A percentile compares a stretch with the other conserved stretches of the same genome.
Conservation (phyloP, 495 filamentous ascomycete species). For the Cercophora newfieldiana region DNA sequence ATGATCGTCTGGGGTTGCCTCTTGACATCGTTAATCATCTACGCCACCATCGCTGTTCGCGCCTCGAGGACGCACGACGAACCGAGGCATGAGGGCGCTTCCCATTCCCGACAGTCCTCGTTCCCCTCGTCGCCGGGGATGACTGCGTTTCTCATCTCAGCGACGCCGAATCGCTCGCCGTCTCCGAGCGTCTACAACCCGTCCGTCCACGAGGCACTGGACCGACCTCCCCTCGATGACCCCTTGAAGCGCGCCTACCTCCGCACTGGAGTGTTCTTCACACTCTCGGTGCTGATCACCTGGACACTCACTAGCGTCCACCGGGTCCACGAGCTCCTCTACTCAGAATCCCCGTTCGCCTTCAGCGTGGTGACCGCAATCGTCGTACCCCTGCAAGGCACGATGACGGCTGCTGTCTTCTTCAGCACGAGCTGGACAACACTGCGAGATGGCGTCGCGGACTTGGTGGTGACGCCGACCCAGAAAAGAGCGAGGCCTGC, state of each 20-base stretch:
- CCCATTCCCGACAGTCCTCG: not conserved
- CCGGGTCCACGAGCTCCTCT: conserved; percentile 62
- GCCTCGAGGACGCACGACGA: not conserved
- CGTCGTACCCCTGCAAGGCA: conserved; percentile 75
- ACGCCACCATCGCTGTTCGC: conserved; percentile 61
- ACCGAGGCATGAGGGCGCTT: not conserved
- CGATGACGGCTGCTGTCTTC: conserved; percentile 80
- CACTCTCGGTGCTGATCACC: conserved; percentile 68
- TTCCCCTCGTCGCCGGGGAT: not conserved
- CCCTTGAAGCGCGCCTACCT: conserved; percentile 68
- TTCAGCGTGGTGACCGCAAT: conserved; percentile 66
- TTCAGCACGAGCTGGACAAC: conserved; percentile 52
- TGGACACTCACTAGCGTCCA: conserved; percentile 79
- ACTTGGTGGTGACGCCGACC: not conserved
- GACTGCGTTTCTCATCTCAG: not conserved
- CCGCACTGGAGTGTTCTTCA: conserved; percentile 73
- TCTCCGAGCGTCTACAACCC: not conserved
- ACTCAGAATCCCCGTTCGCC: conserved; percentile 44
- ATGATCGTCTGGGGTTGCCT: conserved; percentile 75
- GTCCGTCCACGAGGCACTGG: conserved; percentile 1
- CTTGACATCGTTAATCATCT: conserved; percentile 63
- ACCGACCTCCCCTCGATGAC: conserved; percentile 42
- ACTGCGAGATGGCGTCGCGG: conserved; percentile 19
- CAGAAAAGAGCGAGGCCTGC: not conserved
- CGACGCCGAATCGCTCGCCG: not conserved